Percentiles rank a stretch among this genome's conserved stretches.
Evolutionary conservation across 352 stramenopile species (phyloP).

Genomic region (Blastocystis sp.): DNA sequence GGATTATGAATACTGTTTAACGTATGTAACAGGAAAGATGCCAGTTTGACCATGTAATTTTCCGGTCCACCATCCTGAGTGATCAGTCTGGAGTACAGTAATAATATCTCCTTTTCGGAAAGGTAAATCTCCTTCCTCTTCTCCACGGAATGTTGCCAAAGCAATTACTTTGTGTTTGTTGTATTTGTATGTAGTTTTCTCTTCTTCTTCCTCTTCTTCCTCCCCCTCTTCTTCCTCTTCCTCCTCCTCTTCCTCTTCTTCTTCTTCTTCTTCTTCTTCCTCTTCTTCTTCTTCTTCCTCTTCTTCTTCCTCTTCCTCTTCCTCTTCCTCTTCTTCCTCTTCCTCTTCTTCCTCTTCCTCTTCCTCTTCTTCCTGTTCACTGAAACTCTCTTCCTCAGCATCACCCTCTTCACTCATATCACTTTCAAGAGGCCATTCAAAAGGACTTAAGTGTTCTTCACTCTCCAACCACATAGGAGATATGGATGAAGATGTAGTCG

Average conservation of each 20-base stretch:
- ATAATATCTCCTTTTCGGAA: conserved; percentile 32
- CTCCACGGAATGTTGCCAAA: not conserved
- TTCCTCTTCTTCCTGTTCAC: not conserved
- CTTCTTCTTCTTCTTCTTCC: not conserved
- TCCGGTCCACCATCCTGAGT: conserved; percentile 6
- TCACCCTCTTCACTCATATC: not conserved
- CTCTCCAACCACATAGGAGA: no score
- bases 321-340: not conserved
- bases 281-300: not conserved
- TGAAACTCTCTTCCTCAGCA: not conserved
- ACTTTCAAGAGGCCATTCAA: no score
- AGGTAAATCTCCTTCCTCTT: conserved; percentile 23
- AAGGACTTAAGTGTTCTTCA: no score
- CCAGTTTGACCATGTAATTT: conserved; percentile 4
- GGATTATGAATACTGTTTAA: not conserved
- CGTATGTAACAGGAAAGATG: conserved; percentile 30
- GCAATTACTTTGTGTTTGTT: not conserved
- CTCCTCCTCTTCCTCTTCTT: not conserved
- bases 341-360: not conserved
- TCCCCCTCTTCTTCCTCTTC: not conserved
- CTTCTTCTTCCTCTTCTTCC: not conserved
- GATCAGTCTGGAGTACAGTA: not conserved
- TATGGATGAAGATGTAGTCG: no score
- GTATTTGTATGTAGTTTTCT: not conserved
- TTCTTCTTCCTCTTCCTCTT: not conserved